Conservation (phyloP, 73 alveolate species). For the Urostyla sp. region DNA sequence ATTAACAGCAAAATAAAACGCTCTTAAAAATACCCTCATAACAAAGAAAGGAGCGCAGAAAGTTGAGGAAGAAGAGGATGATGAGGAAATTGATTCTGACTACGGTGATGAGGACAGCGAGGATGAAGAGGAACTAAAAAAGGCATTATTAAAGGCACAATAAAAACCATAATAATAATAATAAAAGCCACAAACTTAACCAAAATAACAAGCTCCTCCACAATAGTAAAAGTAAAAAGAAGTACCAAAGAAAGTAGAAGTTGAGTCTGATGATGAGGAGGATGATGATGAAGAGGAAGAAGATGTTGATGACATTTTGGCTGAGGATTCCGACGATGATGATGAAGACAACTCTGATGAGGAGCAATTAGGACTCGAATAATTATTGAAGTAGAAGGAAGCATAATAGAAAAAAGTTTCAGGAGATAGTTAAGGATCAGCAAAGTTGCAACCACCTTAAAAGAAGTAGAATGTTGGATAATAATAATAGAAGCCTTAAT, state of each 20-base stretch:
- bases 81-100: constrained; percentile 47
- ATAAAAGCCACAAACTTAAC: background rate
- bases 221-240: background rate
- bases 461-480: constrained; percentile 36
- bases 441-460: constrained; percentile 21
- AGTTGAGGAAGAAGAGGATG: constrained; percentile 55
- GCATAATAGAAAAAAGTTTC: background rate
- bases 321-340: constrained; percentile 47
- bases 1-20: constrained; percentile 48
- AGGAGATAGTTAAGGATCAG: background rate
- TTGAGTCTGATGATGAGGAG: constrained; percentile 68
- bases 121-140: constrained; percentile 58
- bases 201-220: background rate
- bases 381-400: background rate
- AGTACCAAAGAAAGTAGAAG: constrained; percentile 6
- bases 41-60: constrained; percentile 20
- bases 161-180: background rate
- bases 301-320: constrained; percentile 31
- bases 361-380: constrained; percentile 13
- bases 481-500: background rate
- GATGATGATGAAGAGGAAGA: constrained; percentile 43
- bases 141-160: background rate
- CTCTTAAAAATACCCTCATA: constrained; percentile 35
- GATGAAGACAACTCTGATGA: constrained; percentile 30
- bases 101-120: constrained; percentile 69